Base-by-base conservation (phyloP, 805 yeast species). In the Jamesozyma piceae region DNA sequence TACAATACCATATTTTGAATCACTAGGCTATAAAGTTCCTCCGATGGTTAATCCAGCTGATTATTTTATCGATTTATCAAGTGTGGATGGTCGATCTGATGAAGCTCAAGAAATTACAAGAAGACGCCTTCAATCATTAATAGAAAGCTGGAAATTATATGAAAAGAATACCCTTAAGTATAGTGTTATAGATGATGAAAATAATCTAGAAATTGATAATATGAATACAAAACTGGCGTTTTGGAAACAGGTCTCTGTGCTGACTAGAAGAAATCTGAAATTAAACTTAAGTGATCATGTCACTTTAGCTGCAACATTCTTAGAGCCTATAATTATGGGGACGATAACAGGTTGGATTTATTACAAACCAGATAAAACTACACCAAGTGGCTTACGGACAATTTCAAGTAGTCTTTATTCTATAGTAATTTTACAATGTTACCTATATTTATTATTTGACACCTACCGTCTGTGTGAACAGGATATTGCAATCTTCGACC, bases 341-440 rank as follows among this genome's bases (percentile, higher is more conserved):
- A 54, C 77, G 2, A 63, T 78, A n/a, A 63, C 74, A 34, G 95
- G 95, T 0, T 83, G 92, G 88, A 71, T 86, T 34, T 86, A 80
- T 53, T 80, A 63, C 55, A 74, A 74, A 49, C 88, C 88, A 3
- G 54, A 54, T 37, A 40, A 42, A 17, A 44, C 44, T 2, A 39
- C 57, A 1, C 24, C 41, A n/a, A 74, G 71, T 17, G 95, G 95
- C 5, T 71, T 83, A 18, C 63, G 94, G 47, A 72, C 94, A 1
- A 59, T 57, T 5, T 61, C 75, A 22, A 74, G 78, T 10, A 64
- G 78, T 1, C 49, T 78, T 5, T 79, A 80, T 53, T 70, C 73
- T 10, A 64, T 77, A 4, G 65, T 67, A 35, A 75, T 79, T 14
- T 57, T 76, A 8, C 78, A 76, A 55, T 72, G 77, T 14, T 80